Evolutionary conservation across 1,284 basidiomycete genomes (phyloP).

Genomic region (Pseudozyma thailandica): DNA sequence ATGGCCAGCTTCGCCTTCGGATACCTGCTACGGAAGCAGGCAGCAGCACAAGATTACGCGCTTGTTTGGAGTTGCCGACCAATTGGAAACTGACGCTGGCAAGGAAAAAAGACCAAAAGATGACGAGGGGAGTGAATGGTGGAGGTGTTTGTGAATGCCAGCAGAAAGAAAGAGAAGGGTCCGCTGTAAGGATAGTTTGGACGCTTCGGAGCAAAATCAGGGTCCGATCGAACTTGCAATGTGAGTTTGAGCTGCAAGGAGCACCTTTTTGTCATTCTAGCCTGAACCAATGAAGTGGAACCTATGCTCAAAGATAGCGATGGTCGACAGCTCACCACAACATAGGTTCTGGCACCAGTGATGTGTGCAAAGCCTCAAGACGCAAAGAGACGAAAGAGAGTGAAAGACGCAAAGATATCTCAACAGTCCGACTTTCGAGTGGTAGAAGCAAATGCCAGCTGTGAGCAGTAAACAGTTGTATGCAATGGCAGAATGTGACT

Average conservation of each 20-base stretch:
- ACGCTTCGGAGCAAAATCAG: constrained; percentile 31
- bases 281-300: neutral
- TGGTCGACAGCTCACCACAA: too few relatives aligned
- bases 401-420: too few relatives aligned
- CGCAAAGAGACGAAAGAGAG: too few relatives aligned
- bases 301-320: neutral
- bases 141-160: constrained; percentile 12
- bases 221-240: constrained; percentile 35
- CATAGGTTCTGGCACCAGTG: too few relatives aligned
- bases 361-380: too few relatives aligned
- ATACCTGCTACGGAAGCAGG: constrained; percentile 6
- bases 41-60: neutral
- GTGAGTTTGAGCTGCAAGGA: neutral
- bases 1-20: constrained; percentile 6
- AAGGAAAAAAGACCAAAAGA: neutral
- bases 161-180: constrained; percentile 5
- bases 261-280: neutral
- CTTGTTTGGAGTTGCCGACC: constrained; percentile 1
- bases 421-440: too few relatives aligned
- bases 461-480: neutral
- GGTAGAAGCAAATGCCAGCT: too few relatives aligned
- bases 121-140: constrained; percentile 8
- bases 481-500: neutral
- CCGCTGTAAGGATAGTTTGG: constrained; percentile 6
- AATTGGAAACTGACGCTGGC: constrained; percentile 6